A percentile compares a stretch with the other conserved stretches of the same genome.
phyloP scores from a whole-genome alignment of 2,329 filamentous ascomycete genomes.

The Aspergillus quadricinctus region DNA sequence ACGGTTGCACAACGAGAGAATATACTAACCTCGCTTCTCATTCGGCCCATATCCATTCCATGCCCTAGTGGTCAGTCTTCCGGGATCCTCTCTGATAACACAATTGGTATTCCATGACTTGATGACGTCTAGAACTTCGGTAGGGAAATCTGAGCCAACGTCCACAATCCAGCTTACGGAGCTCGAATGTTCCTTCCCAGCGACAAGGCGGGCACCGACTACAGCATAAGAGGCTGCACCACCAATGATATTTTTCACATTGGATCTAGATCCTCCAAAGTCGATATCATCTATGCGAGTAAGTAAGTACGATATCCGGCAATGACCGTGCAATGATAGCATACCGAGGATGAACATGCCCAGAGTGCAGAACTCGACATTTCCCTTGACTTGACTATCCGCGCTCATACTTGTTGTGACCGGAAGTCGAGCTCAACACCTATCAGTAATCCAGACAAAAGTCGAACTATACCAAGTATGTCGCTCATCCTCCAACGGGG shows the following conservation, averaged over 20 bases:
- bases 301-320: slow-evolving; percentile 5
- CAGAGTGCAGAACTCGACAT: slow-evolving; percentile 55
- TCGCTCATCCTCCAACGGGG: slow-evolving; percentile 5
- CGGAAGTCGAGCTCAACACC: neutral
- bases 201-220: slow-evolving; percentile 83
- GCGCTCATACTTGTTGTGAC: neutral
- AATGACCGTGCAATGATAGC: slow-evolving; percentile 8
- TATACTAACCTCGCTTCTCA: slow-evolving; percentile 53
- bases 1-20: neutral
- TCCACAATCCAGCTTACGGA: slow-evolving; percentile 89
- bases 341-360: slow-evolving; percentile 63
- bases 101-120: slow-evolving; percentile 71
- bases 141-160: slow-evolving; percentile 80
- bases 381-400: neutral
- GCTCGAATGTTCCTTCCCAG: slow-evolving; percentile 61
- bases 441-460: neutral
- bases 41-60: slow-evolving; percentile 84
- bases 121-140: slow-evolving; percentile 59
- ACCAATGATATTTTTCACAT: slow-evolving; percentile 73
- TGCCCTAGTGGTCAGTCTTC: slow-evolving; percentile 75
- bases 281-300: slow-evolving; percentile 78
- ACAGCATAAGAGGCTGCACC: slow-evolving; percentile 85
- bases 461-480: neutral
- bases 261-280: slow-evolving; percentile 64
- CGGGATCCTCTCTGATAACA: slow-evolving; percentile 60